Evolutionary conservation across 192 early-diverging fungal genomes (phyloP).

Genomic region (Podila epicladia): DNA sequence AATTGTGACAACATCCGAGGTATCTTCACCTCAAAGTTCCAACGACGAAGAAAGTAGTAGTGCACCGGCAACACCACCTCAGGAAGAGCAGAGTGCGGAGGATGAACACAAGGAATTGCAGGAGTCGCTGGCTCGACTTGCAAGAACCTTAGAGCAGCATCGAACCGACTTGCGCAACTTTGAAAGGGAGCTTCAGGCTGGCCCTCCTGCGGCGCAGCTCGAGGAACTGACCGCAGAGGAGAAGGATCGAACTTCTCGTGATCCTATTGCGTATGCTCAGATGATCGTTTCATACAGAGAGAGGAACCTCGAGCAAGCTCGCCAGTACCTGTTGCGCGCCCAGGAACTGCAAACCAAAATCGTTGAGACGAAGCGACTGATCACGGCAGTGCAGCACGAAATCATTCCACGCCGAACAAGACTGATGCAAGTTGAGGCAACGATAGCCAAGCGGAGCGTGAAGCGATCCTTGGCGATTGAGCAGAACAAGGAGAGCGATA

Average conservation of each 20-base stretch:
- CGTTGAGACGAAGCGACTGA: background rate
- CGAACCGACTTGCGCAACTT: conserved; percentile 10
- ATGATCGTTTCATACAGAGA: background rate
- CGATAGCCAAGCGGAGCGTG: background rate
- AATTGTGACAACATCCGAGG: too few species aligned
- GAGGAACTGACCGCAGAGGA: background rate
- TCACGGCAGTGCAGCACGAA: background rate
- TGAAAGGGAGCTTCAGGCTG: conserved; percentile 5
- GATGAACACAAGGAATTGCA: background rate
- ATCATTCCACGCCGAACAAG: background rate
- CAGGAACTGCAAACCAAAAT: background rate
- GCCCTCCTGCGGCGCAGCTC: background rate
- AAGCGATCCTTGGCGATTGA: background rate
- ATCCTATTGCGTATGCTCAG: conserved; percentile 1
- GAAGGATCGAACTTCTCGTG: background rate
- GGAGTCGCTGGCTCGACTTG: conserved; percentile 3
- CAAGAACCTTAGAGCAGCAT: conserved; percentile 15
- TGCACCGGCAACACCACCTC: background rate
- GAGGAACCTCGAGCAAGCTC: background rate
- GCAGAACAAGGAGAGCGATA: too few species aligned
- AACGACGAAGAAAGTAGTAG: too few species aligned
- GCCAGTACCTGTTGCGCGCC: background rate
- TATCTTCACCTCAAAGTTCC: too few species aligned
- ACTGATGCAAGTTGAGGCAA: background rate
- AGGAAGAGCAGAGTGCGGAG: background rate